Conservation (phyloP, 768 basidiomycete species). For the Daedaleopsis nitida region DNA sequence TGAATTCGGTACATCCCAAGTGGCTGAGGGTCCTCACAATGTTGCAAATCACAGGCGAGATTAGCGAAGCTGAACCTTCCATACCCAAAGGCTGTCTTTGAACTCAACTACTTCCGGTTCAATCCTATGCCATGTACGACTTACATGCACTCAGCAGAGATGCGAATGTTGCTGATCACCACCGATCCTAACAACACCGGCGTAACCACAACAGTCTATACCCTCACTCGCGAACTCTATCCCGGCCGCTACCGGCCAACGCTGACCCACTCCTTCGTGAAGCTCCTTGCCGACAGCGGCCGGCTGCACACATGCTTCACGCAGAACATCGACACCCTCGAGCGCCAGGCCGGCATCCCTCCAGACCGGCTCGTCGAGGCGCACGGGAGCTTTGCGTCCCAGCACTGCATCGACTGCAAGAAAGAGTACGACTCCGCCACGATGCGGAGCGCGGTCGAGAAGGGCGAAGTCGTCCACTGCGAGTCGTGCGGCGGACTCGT, state of each 20-base stretch:
- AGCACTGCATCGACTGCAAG: constrained; percentile 79
- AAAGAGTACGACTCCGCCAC: constrained; percentile 57
- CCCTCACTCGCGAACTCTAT: constrained; percentile 89
- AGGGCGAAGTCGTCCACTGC: constrained; percentile 70
- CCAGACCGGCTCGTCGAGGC: constrained; percentile 83
- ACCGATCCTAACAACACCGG: no score
- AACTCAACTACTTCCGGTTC: constrained; percentile 79
- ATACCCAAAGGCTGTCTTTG: constrained; percentile 93
- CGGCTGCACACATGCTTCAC: constrained; percentile 81
- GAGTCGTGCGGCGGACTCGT: constrained; percentile 68
- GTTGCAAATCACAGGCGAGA: constrained; percentile 54
- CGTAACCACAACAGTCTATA: constrained; percentile 62
- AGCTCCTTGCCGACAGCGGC: constrained; percentile 67
- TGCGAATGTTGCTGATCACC: no score
- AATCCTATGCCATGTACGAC: constrained; percentile 79
- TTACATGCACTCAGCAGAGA: neutral
- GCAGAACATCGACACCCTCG: constrained; percentile 95
- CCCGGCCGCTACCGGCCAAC: constrained; percentile 91
- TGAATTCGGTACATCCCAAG: neutral
- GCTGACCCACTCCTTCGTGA: constrained; percentile 85
- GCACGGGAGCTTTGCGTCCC: constrained; percentile 90
- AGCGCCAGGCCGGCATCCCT: constrained; percentile 80
- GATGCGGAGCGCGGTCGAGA: constrained; percentile 64
- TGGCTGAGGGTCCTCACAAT: constrained; percentile 27
- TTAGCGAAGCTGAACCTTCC: constrained; percentile 80